These are phyloP conservation scores for Ophiocordyceps unilateralis DNA, from an alignment of 2,329 filamentous ascomycete species.

Conservation along the genomic window DNA sequence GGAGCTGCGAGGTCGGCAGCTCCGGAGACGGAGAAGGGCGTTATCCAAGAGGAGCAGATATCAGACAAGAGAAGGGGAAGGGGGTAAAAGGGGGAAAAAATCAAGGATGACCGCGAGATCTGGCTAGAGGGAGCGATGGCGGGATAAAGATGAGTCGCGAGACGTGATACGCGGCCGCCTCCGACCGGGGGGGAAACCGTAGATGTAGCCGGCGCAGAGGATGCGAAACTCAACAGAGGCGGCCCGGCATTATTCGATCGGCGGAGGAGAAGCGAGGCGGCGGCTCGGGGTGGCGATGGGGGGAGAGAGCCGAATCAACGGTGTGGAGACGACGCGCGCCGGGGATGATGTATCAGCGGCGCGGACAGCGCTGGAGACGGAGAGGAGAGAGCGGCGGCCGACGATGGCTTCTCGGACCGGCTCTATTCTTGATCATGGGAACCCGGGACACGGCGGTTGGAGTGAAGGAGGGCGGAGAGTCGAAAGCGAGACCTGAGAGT, in stretches of 20 bases:
- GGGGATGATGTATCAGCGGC: background rate
- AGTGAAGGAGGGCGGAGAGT: background rate
- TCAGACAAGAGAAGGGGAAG: background rate
- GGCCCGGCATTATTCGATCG: background rate
- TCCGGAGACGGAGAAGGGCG: slow-evolving; percentile 4
- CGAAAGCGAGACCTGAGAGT: background rate
- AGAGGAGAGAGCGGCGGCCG: background rate
- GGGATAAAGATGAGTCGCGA: background rate
- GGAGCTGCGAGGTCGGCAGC: slow-evolving; percentile 11
- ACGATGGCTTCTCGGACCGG: background rate
- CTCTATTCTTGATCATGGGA: background rate
- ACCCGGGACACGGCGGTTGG: background rate
- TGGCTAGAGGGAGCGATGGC: background rate
- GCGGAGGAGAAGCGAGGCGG: background rate
- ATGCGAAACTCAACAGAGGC: background rate
- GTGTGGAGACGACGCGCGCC: background rate
- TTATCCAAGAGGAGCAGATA: background rate
- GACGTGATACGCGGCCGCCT: no score
- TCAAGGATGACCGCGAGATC: background rate
- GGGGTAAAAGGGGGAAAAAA: no score
- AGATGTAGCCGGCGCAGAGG: background rate
- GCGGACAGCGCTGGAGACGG: background rate
- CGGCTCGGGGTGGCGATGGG: background rate
- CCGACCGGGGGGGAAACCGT: no score
- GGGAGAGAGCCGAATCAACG: background rate